Percentiles rank a stretch among this genome's conserved stretches.
phyloP scores from a whole-genome alignment of 2,329 filamentous ascomycete genomes.

The Phaeosphaeriaceae sp. region DNA sequence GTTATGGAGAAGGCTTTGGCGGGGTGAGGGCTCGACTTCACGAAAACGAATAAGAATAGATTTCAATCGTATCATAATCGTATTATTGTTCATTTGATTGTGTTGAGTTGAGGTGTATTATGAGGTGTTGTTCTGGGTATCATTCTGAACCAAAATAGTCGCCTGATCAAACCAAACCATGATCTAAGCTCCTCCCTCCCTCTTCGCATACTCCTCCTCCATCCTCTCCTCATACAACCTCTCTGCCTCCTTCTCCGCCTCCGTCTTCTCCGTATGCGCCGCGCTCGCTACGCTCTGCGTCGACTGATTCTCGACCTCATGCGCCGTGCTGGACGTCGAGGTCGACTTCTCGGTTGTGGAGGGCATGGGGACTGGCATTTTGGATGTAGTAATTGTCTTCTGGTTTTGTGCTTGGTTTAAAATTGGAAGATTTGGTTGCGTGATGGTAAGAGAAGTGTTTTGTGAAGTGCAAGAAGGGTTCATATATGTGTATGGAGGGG shows the following conservation, averaged over 20 bases:
- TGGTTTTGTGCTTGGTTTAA: too few species aligned
- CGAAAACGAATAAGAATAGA: too few species aligned
- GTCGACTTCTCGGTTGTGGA: conserved; percentile 25
- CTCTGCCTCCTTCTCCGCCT: conserved; percentile 43
- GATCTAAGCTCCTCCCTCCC: conserved; percentile 46
- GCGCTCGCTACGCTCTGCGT: conserved; percentile 39
- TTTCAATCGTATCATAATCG: too few species aligned
- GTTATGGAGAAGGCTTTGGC: conserved; percentile 43
- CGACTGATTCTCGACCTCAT: conserved; percentile 26
- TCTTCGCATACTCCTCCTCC: conserved; percentile 50
- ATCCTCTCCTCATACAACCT: conserved; percentile 47
- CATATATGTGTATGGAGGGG: not conserved
- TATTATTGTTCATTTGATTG: not conserved
- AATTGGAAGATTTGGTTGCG: not conserved
- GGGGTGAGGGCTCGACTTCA: too few species aligned
- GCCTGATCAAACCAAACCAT: not conserved
- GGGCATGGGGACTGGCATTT: conserved; percentile 37
- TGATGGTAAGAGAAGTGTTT: not conserved
- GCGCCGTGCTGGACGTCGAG: conserved; percentile 29
- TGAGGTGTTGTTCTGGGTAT: conserved; percentile 2
- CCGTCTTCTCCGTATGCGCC: conserved; percentile 32
- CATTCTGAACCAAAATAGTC: conserved; percentile 2
- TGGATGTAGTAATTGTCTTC: conserved; percentile 5
- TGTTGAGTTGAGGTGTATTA: not conserved
- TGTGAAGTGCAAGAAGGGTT: not conserved